phyloP scores from a whole-genome alignment of 306 rosid species.

The Citrullus colocynthis region DNA sequence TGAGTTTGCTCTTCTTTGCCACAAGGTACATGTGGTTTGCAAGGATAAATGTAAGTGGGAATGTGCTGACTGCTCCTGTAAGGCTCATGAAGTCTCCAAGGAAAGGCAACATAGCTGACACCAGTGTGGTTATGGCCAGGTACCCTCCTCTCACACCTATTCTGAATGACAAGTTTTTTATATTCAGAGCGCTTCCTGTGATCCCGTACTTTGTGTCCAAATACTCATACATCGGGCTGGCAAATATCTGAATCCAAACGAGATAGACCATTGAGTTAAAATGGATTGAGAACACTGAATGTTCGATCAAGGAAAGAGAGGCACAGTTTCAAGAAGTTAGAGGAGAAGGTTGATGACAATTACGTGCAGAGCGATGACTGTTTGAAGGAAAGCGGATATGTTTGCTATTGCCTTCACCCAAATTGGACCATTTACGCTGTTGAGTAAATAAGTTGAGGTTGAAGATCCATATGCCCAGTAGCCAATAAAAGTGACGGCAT shows the following conservation, averaged over 20 bases:
- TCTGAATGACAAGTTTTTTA: constrained; percentile 52
- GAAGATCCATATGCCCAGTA: constrained; percentile 96
- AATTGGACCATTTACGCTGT: constrained; percentile 59
- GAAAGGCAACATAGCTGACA: constrained; percentile 80
- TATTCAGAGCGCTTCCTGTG: constrained; percentile 50
- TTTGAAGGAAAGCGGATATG: constrained; percentile 74
- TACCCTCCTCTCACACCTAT: constrained; percentile 72
- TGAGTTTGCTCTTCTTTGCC: constrained; percentile 60
- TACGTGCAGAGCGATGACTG: constrained; percentile 87
- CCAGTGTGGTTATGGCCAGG: constrained; percentile 51
- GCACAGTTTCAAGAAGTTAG: neutral
- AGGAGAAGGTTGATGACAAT: constrained; percentile 11
- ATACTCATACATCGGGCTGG: constrained; percentile 94
- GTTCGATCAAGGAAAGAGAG: too few relatives aligned
- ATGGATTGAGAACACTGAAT: neutral
- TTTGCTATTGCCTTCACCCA: constrained; percentile 72
- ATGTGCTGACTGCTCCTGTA: constrained; percentile 90
- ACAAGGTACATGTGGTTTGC: constrained; percentile 84
- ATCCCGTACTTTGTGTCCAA: constrained; percentile 66
- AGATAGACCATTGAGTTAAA: neutral
- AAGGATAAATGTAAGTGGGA: constrained; percentile 88
- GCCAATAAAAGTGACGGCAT: constrained; percentile 60
- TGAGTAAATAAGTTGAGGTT: constrained; percentile 60
- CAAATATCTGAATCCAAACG: constrained; percentile 53
- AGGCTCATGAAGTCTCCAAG: constrained; percentile 99